These are phyloP conservation scores for Cryptosporidium baileyi DNA, from an alignment of 169 alveolate species.

Conservation along the genomic window DNA sequence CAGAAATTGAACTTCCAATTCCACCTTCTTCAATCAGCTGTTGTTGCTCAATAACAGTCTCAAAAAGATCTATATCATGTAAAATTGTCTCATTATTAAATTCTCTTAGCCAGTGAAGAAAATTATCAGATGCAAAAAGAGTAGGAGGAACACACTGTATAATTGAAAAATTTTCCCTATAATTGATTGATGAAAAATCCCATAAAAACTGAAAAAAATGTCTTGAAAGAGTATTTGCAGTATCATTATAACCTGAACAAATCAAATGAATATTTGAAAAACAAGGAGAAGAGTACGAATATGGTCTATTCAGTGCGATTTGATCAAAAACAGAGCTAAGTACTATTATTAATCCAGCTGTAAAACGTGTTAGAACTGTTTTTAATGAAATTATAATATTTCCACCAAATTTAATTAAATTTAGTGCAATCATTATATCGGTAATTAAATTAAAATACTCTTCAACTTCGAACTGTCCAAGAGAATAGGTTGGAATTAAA, in stretches of 20 bases:
- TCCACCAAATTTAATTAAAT: conserved; percentile 73
- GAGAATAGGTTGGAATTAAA: conserved; percentile 43
- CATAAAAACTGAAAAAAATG: conserved; percentile 79
- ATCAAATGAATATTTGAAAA: conserved; percentile 74
- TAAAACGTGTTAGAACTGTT: conserved; percentile 75
- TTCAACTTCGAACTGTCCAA: conserved; percentile 61
- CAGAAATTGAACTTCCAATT: neutral
- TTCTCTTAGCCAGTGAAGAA: conserved; percentile 58
- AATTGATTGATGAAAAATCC: conserved; percentile 77
- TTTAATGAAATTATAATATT: conserved; percentile 72
- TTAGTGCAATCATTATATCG: conserved; percentile 72
- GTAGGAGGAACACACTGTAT: conserved; percentile 73
- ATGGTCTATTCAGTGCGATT: conserved; percentile 74
- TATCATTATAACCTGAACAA: conserved; percentile 75
- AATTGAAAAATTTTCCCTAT: conserved; percentile 66
- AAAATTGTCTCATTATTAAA: conserved; percentile 27
- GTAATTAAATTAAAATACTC: neutral
- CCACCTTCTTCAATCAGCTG: neutral
- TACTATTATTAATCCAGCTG: conserved; percentile 73
- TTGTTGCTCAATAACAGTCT: conserved; percentile 57
- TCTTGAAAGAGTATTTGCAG: conserved; percentile 73
- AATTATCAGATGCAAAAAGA: conserved; percentile 58
- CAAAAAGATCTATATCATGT: conserved; percentile 39
- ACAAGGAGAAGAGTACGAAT: conserved; percentile 72
- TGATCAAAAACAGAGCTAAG: conserved; percentile 74